Evolutionary conservation across 1,284 basidiomycete genomes (phyloP).

Genomic region (Anthracocystis walkeri): DNA sequence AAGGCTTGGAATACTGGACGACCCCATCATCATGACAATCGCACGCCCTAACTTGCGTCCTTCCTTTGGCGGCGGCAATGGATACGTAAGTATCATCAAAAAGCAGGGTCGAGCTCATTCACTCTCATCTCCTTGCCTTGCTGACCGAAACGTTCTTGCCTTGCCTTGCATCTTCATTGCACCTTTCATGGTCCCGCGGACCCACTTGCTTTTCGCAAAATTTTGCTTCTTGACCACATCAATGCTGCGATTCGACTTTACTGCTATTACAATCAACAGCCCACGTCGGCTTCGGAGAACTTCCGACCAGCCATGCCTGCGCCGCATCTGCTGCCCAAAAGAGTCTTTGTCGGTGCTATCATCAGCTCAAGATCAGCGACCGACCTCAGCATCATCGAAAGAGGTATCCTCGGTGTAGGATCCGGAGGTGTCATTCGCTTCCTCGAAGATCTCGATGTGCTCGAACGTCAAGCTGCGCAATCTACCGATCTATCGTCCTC

Average conservation of each 20-base stretch:
- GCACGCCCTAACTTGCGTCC: slow-evolving; percentile 37
- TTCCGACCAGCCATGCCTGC: slow-evolving; percentile 55
- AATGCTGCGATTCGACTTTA: background rate
- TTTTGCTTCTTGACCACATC: background rate
- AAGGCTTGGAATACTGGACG: too few species aligned
- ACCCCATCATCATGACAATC: slow-evolving; percentile 26
- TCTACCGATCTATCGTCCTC: slow-evolving; percentile 5
- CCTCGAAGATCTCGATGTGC: slow-evolving; percentile 58
- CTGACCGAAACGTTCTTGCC: slow-evolving; percentile 4
- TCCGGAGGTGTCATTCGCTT: slow-evolving; percentile 60
- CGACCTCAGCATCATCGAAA: slow-evolving; percentile 54
- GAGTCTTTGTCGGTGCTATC: slow-evolving; percentile 63
- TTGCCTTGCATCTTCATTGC: background rate
- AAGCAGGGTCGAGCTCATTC: background rate
- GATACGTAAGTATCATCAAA: slow-evolving; percentile 27
- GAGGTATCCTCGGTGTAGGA: slow-evolving; percentile 61
- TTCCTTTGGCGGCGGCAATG: slow-evolving; percentile 38
- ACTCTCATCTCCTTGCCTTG: background rate
- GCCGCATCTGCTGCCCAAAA: slow-evolving; percentile 51
- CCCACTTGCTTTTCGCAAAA: background rate
- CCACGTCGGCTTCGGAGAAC: slow-evolving; percentile 52
- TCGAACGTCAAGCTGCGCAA: slow-evolving; percentile 28
- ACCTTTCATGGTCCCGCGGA: background rate
- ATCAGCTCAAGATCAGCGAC: slow-evolving; percentile 50
- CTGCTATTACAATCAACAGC: slow-evolving; percentile 11